Evolutionary conservation across 2,329 filamentous ascomycete genomes (phyloP).

Genomic region (Zelopaecilomyces penicillatus): DNA sequence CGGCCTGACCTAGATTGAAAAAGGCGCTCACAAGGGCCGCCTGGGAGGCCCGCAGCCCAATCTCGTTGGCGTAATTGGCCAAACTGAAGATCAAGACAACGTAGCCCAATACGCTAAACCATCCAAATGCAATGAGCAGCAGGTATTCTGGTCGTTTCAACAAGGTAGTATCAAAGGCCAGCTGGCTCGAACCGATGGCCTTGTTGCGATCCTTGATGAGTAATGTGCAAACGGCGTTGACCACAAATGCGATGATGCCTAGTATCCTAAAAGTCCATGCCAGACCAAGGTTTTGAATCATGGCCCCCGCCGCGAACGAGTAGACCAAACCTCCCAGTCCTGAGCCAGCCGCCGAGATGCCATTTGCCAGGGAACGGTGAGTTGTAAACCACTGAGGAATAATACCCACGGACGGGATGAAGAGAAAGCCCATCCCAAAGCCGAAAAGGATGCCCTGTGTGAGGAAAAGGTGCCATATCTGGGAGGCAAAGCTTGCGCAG

Average conservation of each 20-base stretch:
- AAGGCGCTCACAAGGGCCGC: conserved; percentile 65
- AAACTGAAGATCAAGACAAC: conserved; percentile 69
- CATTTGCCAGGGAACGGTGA: conserved; percentile 60
- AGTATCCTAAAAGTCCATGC: conserved; percentile 60
- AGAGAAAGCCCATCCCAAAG: conserved; percentile 69
- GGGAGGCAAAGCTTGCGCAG: conserved; percentile 57
- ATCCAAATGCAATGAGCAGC: conserved; percentile 57
- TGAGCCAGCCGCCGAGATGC: conserved; percentile 58
- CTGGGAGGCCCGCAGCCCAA: conserved; percentile 59
- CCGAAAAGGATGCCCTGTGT: conserved; percentile 70
- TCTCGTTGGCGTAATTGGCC: conserved; percentile 60
- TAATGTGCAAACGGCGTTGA: conserved; percentile 55
- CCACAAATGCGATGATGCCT: conserved; percentile 53
- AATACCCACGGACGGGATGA: conserved; percentile 59
- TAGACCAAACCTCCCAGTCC: conserved; percentile 69
- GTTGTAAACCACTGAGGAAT: conserved; percentile 68
- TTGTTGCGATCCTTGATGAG: conserved; percentile 66
- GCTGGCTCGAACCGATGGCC: conserved; percentile 56
- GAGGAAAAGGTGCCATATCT: conserved; percentile 70
- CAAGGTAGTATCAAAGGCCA: conserved; percentile 56
- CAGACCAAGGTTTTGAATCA: conserved; percentile 56
- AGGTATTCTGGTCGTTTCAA: conserved; percentile 56
- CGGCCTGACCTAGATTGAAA: conserved; percentile 57
- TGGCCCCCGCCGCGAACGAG: conserved; percentile 57
- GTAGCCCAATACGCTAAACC: conserved; percentile 66